A percentile compares a stretch with the other conserved stretches of the same genome.
Conservation (phyloP, 345 rosid genomes). For the Hypericum perforatum region DNA sequence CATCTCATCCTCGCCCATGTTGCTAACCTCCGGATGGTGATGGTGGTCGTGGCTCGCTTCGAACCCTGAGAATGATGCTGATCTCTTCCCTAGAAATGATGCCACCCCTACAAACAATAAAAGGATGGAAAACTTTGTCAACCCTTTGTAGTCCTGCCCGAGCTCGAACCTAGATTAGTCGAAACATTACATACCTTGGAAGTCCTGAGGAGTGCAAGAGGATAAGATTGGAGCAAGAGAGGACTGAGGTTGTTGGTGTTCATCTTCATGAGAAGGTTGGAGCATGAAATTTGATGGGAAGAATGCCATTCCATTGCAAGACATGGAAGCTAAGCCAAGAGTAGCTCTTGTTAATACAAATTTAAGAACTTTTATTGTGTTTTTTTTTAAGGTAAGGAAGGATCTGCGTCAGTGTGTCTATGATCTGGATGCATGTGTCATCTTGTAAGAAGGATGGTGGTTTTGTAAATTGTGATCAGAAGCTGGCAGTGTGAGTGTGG, state of each 20-base stretch:
- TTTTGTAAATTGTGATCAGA: no score
- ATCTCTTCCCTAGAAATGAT: conserved; percentile 74
- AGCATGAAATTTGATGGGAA: conserved; percentile 81
- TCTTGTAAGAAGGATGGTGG: no score
- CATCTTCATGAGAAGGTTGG: conserved; percentile 56
- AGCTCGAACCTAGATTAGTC: no score
- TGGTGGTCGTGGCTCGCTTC: conserved; percentile 35
- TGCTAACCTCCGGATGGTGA: no score
- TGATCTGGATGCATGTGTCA: no score
- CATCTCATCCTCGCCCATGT: conserved; percentile 57
- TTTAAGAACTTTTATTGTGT: no score
- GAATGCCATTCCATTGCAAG: conserved; percentile 87
- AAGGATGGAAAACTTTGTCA: no score
- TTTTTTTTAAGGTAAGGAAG: no score
- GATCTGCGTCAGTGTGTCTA: no score
- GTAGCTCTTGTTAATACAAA: no score
- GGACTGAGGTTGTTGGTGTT: conserved; percentile 38
- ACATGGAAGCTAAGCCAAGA: conserved; percentile 25
- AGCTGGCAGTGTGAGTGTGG: no score
- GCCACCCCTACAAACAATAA: conserved; percentile 44
- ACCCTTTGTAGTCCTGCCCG: no score
- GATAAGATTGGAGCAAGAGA: conserved; percentile 63
- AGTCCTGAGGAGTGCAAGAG: conserved; percentile 61
- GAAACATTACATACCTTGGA: conserved; percentile 41
- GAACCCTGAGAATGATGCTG: conserved; percentile 48